These are phyloP conservation scores for Pistacia vera DNA, from an alignment of 345 rosid species.

Conservation along the genomic window DNA sequence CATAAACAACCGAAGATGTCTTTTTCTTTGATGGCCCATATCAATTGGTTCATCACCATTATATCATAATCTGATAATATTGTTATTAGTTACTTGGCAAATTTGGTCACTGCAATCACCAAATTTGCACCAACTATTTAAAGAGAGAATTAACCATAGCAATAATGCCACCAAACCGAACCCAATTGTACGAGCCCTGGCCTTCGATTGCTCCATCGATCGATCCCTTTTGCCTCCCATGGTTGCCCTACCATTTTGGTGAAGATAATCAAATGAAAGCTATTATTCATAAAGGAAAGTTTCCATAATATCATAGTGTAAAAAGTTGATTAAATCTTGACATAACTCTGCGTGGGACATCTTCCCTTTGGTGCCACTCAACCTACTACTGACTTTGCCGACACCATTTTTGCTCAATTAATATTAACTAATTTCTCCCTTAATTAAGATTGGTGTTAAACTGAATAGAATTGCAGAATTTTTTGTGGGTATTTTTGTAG, in stretches of 20 bases:
- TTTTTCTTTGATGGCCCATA: slow-evolving; percentile 2
- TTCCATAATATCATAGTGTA: not conserved
- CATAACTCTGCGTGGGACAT: slow-evolving; percentile 15
- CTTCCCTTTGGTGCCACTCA: slow-evolving; percentile 11
- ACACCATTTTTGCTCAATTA: slow-evolving; percentile 9
- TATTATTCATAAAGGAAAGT: not conserved
- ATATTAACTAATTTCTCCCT: not conserved
- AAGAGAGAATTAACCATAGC: not conserved
- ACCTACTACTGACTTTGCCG: not conserved
- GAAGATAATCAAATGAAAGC: slow-evolving; percentile 7
- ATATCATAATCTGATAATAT: not conserved
- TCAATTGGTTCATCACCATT: not conserved
- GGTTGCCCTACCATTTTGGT: slow-evolving; percentile 3
- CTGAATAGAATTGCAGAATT: too few relatives aligned
- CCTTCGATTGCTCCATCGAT: slow-evolving; percentile 13
- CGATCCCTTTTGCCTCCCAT: not conserved
- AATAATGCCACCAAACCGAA: slow-evolving; percentile 11
- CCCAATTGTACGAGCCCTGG: slow-evolving; percentile 18
- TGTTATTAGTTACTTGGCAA: slow-evolving; percentile 18
- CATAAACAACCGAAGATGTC: slow-evolving; percentile 4
- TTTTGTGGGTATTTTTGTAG: too few relatives aligned
- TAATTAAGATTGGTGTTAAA: too few relatives aligned
- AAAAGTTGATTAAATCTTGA: not conserved
- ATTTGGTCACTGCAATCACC: slow-evolving; percentile 13
- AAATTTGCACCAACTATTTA: not conserved